A percentile compares a stretch with the other conserved stretches of the same genome.
These are phyloP conservation scores for Cryomyces minteri DNA, from an alignment of 495 filamentous ascomycete species.

Conservation along the genomic window DNA sequence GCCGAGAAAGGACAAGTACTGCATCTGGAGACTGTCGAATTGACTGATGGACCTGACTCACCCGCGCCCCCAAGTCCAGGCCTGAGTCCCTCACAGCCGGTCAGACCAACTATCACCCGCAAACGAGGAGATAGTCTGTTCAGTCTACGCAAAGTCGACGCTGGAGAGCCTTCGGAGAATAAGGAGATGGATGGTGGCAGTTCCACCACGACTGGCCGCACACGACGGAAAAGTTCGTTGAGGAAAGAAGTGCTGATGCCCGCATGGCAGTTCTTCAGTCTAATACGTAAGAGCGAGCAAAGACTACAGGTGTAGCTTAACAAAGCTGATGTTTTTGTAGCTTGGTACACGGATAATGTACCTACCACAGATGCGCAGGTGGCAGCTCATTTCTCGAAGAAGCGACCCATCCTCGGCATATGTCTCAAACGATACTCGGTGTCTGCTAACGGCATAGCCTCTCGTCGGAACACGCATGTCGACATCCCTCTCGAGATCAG, in stretches of 20 bases:
- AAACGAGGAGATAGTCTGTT: conserved; percentile 43
- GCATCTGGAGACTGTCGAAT: conserved; percentile 43
- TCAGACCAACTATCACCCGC: conserved; percentile 13
- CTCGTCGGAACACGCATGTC: conserved; percentile 57
- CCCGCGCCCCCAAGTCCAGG: conserved; percentile 22
- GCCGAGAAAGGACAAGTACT: conserved; percentile 23
- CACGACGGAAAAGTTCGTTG: conserved; percentile 22
- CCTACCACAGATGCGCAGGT: conserved; percentile 51
- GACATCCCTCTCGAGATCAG: conserved; percentile 85
- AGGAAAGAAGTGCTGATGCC: conserved; percentile 85
- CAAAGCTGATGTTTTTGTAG: conserved; percentile 25
- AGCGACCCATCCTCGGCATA: conserved; percentile 72
- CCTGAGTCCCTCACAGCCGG: conserved; percentile 10
- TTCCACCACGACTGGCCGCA: conserved; percentile 12
- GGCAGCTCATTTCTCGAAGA: conserved; percentile 49
- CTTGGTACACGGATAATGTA: conserved; percentile 51
- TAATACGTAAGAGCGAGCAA: conserved; percentile 46
- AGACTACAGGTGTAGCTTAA: background rate
- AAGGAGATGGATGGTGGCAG: conserved; percentile 13
- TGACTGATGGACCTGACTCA: conserved; percentile 22
- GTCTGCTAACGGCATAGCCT: conserved; percentile 43
- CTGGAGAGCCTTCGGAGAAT: conserved; percentile 22
- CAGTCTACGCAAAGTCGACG: conserved; percentile 35
- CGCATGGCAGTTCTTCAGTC: conserved; percentile 91
- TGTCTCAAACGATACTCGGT: conserved; percentile 84